Base-by-base conservation (phyloP, 495 filamentous ascomycete species). In the Tetracladium marchalianum region DNA sequence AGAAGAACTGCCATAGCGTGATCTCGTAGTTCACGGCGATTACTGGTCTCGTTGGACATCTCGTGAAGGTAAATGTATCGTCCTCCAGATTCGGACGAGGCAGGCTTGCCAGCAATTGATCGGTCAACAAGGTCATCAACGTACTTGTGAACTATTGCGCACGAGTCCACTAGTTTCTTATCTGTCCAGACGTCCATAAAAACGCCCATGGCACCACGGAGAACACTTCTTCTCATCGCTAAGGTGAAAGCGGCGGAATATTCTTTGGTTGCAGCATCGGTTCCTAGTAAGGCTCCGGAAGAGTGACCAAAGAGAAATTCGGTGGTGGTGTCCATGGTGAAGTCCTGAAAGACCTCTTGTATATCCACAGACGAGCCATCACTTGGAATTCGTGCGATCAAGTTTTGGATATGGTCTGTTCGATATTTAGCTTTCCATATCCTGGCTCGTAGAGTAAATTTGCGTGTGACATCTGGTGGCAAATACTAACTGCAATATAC, bases 271-370 rank as follows among this genome's bases (percentile, higher is more conserved):
- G 19, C 34, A 16, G 19, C 43, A 10, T 35, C 38, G 8, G 46
- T 36, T 5, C 22, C 22, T 27, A 27, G 7, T 27, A 27, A 27
- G 7, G 22, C 22, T 27, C 22, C 22, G 7, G 22, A 27, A n/a
- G 64, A 45, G 46, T 62, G 57, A 12, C 80, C 80, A 54, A 84
- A 79, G 35, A 84, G 68, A 52, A 83, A 81, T 39, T 81, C 76
- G 5, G 75, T 81, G 11, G 77, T 72, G 4, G 71, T 73, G 61
- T 84, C 80, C 19, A 84, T 71, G 9, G 80, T 80, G 53, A 82
- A 64, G 11, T 70, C 67, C 63, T 74, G 80, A 61, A 82, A 77
- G 35, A 81, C 66, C n/a, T 65, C 59, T 49, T 75, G 73, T 33
- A 81, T 68, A 51, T 81, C 70, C 32, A 70, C 65, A 4, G 42